These are phyloP conservation scores for Wallacemonas rigidus DNA, from an alignment of 208 protist genomes.

Conservation along the genomic window DNA sequence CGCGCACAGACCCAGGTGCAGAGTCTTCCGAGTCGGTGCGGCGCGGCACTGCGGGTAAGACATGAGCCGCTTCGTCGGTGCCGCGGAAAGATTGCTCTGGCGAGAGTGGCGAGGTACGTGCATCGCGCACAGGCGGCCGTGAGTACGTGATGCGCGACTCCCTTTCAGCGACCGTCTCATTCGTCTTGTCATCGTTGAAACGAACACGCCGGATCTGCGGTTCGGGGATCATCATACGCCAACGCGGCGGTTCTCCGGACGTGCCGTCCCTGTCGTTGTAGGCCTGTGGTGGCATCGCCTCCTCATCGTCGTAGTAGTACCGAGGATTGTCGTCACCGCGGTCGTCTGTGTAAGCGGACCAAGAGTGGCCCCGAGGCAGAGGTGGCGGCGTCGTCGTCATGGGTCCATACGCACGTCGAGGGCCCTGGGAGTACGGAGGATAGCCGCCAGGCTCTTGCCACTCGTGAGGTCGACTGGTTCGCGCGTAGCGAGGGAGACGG, in stretches of 20 bases:
- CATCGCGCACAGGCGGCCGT: too few relatives aligned
- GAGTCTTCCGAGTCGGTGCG: slow-evolving; percentile 14
- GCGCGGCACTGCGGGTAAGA: too few relatives aligned
- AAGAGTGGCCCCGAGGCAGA: not conserved
- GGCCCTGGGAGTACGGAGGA: not conserved
- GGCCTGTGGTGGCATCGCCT: not conserved
- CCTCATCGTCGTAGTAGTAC: not conserved
- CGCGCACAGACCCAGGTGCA: not conserved
- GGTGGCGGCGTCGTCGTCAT: not conserved
- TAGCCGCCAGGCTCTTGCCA: not conserved
- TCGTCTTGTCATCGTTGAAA: not conserved
- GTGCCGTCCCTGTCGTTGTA: too few relatives aligned
- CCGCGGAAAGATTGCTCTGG: too few relatives aligned
- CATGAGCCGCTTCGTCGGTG: not conserved
- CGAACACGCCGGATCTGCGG: not conserved
- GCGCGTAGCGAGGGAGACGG: too few relatives aligned
- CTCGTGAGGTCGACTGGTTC: too few relatives aligned
- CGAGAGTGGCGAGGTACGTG: too few relatives aligned
- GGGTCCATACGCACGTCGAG: not conserved
- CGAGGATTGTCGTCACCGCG: not conserved
- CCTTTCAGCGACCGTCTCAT: not conserved
- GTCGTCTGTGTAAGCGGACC: not conserved
- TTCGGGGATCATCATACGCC: not conserved
- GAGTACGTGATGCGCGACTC: too few relatives aligned
- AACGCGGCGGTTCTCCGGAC: too few relatives aligned